Evolutionary conservation across 441 rosid species (phyloP).

Genomic region (Flueggea neowawraea): DNA sequence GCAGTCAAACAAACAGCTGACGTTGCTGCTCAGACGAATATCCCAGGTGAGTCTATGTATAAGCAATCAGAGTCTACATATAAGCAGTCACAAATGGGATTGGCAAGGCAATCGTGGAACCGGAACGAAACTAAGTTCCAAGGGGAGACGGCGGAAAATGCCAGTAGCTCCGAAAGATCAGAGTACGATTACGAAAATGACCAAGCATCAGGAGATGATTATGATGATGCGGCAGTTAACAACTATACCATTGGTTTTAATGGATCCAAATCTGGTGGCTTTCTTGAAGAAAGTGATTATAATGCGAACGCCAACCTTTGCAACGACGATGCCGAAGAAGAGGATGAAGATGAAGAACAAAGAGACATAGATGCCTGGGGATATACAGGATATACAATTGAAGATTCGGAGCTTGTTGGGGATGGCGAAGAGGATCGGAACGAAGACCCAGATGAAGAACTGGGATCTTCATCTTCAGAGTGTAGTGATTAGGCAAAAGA

Average conservation of each 20-base stretch:
- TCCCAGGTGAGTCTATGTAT: slow-evolving; percentile 19
- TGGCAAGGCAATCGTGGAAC: slow-evolving; percentile 29
- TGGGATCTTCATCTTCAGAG: slow-evolving; percentile 37
- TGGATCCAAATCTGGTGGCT: slow-evolving; percentile 35
- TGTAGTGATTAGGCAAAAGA: slow-evolving; percentile 39
- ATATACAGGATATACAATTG: slow-evolving; percentile 45
- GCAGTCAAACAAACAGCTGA: slow-evolving; percentile 34
- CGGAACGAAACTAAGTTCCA: slow-evolving; percentile 36
- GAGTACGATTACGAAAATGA: slow-evolving; percentile 50
- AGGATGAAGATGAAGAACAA: slow-evolving; percentile 30
- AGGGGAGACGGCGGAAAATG: slow-evolving; percentile 36
- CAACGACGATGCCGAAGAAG: slow-evolving; percentile 25
- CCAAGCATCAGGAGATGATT: slow-evolving; percentile 38
- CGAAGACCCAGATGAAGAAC: slow-evolving; percentile 29
- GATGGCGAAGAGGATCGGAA: slow-evolving; percentile 24
- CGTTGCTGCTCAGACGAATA: slow-evolving; percentile 23
- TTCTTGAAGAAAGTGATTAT: slow-evolving; percentile 47
- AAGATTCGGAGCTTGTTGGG: slow-evolving; percentile 40
- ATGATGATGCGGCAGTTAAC: slow-evolving; percentile 32
- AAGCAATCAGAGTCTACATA: slow-evolving; percentile 14
- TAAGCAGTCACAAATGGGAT: slow-evolving; percentile 14
- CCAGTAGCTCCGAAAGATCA: slow-evolving; percentile 63
- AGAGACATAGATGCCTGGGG: slow-evolving; percentile 32
- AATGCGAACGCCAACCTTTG: slow-evolving; percentile 37
- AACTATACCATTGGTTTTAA: slow-evolving; percentile 32